Evolutionary conservation across 495 filamentous ascomycete species (phyloP), one percentile per base, ranked within the genome.

Genomic region (Lepraria neglecta): DNA sequence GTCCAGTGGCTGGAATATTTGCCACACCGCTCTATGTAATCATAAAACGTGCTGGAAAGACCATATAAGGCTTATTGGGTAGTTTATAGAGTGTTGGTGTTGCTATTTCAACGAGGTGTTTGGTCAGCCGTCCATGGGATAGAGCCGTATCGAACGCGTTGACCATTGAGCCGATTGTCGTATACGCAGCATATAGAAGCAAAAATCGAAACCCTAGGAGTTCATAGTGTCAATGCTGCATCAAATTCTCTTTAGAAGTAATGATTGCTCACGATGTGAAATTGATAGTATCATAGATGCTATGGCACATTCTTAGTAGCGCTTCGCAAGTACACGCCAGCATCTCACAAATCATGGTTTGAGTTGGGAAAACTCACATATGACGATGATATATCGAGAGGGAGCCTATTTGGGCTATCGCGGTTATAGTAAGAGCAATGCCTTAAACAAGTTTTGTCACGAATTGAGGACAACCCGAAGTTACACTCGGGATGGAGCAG

Each of bases 201-300:
- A 17, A 55, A 55, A 30, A 33, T 40, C 17, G 52, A 55, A 17
- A 55, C 31, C 3, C 31, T 55, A n/a, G 15, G 5, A 50, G 1
- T 0, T 50, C 24, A 50, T 47, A 17, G 17, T 31, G 6, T 54
- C n/a, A 33, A 17, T 21, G 19, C 4, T 11, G 14, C 0, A 3
- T 38, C 2, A 19, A 6, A 35, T 38, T 11, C 30, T 17, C 24
- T 24, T 28, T n/a, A n/a, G n/a, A n/a, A 35, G 30, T 31, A 15
- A 38, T 5, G 15, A n/a, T 11, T 17, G 33, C 51, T 54, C 19
- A 54, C 51, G 51, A 21, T 33, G 51, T 54, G 33, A 38, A 28
- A 11, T 54, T 54, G 30, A 54, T 54, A 28, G 51, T 54, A 28
- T 54, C 51, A 38, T 54, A 54, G 15, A 38, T 28, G 14, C 46